These are phyloP conservation scores for Verticillium zaregamsianum DNA, from an alignment of 2,329 filamentous ascomycete genomes.

Conservation along the genomic window DNA sequence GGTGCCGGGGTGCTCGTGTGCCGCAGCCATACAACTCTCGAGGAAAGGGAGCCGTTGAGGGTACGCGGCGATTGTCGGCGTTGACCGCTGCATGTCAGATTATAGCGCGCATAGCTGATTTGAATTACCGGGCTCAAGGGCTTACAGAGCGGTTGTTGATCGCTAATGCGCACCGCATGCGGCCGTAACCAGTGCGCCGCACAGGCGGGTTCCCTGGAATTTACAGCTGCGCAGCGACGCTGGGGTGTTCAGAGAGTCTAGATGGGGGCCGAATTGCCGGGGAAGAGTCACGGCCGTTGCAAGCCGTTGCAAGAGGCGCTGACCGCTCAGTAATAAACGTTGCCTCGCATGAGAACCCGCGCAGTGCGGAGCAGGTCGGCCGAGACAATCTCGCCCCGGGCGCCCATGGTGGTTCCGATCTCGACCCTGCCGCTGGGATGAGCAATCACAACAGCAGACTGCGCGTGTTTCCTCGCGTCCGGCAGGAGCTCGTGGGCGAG, in stretches of 20 bases:
- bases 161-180: neutral
- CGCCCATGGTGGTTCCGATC: conserved; percentile 35
- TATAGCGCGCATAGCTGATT: neutral
- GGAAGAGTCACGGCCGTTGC: neutral
- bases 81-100: neutral
- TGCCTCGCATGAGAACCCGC: conserved; percentile 44
- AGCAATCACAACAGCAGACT: conserved; percentile 32
- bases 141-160: neutral
- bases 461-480: neutral
- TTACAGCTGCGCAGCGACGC: neutral
- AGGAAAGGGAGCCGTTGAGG: neutral
- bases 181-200: neutral
- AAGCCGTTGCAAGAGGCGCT: neutral
- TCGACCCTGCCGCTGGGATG: conserved; percentile 44
- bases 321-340: conserved; percentile 36
- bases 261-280: no score
- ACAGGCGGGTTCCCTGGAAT: neutral
- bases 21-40: neutral
- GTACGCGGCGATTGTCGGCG: neutral
- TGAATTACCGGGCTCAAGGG: neutral
- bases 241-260: no score
- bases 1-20: neutral
- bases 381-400: conserved; percentile 34
- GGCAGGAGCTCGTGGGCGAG: conserved; percentile 14
- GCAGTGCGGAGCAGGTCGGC: conserved; percentile 44